Percentiles rank a stretch among this genome's conserved stretches.
These are phyloP conservation scores for Rhodotorula kratochvilovae DNA, from an alignment of 768 basidiomycete species.

Conservation along the genomic window DNA sequence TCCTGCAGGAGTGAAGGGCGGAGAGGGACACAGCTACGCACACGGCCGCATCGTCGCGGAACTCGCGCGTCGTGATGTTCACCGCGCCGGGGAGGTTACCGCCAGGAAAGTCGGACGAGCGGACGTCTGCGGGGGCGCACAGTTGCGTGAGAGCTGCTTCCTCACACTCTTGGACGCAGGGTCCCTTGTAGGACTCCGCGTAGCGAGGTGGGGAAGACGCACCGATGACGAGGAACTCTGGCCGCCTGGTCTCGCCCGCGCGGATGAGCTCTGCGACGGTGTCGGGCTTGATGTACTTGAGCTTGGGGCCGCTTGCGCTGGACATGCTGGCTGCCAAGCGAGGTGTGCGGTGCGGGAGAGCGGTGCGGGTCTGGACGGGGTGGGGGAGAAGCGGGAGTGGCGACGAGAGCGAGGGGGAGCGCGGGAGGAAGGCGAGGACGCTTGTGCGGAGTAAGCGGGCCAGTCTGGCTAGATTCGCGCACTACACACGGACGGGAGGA, in stretches of 20 bases:
- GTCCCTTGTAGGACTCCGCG: too few relatives aligned
- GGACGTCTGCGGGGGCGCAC: slow-evolving; percentile 10
- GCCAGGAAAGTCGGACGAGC: slow-evolving; percentile 21
- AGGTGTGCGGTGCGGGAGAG: neutral
- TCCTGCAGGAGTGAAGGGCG: too few relatives aligned
- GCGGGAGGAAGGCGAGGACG: neutral
- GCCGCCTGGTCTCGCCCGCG: neutral
- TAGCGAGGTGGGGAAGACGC: neutral
- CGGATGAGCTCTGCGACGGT: neutral
- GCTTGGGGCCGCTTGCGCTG: neutral
- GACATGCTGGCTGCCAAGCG: neutral
- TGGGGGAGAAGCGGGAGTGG: neutral
- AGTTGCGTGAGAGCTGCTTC: too few relatives aligned
- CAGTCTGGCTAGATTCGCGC: neutral
- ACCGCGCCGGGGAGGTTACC: slow-evolving; percentile 22
- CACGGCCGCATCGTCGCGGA: neutral
- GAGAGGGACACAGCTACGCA: too few relatives aligned
- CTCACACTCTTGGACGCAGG: too few relatives aligned
- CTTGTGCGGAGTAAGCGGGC: neutral
- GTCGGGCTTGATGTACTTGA: slow-evolving; percentile 2
- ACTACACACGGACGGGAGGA: too few relatives aligned
- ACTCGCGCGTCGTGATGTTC: slow-evolving; percentile 21
- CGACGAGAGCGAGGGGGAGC: too few relatives aligned
- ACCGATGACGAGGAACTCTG: slow-evolving; percentile 21
- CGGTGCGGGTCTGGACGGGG: neutral